phyloP scores from a whole-genome alignment of 768 basidiomycete genomes.

The Hortiboletus campestris region DNA sequence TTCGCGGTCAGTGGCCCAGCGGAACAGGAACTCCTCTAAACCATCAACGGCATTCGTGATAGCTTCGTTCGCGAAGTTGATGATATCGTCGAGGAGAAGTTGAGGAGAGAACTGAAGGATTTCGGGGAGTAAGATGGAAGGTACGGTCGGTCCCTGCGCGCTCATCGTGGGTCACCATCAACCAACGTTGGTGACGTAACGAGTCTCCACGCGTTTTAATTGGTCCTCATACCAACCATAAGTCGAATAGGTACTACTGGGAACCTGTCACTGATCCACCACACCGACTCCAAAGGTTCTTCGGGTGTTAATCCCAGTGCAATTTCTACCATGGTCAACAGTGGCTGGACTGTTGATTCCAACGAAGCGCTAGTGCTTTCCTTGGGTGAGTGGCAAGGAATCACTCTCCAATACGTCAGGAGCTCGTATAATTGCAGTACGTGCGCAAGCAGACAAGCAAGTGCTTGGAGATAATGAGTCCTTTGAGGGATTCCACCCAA shows the following conservation, averaged over 20 bases:
- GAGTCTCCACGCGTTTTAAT: slow-evolving; percentile 14
- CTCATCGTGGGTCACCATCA: slow-evolving; percentile 20
- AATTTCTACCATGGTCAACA: slow-evolving; percentile 20
- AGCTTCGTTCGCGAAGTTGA: slow-evolving; percentile 78
- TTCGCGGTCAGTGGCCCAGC: slow-evolving; percentile 69
- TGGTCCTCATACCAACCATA: background rate
- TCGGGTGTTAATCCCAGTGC: background rate
- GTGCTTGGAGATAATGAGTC: slow-evolving; percentile 53
- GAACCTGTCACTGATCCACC: background rate
- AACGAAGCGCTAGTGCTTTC: slow-evolving; percentile 75
- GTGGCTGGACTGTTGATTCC: slow-evolving; percentile 76
- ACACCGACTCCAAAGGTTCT: background rate
- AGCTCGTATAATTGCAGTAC: slow-evolving; percentile 44
- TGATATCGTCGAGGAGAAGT: slow-evolving; percentile 80
- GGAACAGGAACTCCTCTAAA: slow-evolving; percentile 72
- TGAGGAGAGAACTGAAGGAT: slow-evolving; percentile 84
- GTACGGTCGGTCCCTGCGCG: slow-evolving; percentile 28
- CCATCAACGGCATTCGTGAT: slow-evolving; percentile 77
- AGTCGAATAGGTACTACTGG: background rate
- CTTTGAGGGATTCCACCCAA: slow-evolving; percentile 73
- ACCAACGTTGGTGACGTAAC: slow-evolving; percentile 20
- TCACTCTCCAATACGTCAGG: background rate
- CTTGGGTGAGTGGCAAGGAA: slow-evolving; percentile 49
- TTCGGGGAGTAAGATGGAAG: slow-evolving; percentile 37
- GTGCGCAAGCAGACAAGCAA: slow-evolving; percentile 65